Evolutionary conservation across 192 early-diverging fungal genomes (phyloP), one percentile per base, ranked within the genome.

Genomic region (Linderina pennispora): DNA sequence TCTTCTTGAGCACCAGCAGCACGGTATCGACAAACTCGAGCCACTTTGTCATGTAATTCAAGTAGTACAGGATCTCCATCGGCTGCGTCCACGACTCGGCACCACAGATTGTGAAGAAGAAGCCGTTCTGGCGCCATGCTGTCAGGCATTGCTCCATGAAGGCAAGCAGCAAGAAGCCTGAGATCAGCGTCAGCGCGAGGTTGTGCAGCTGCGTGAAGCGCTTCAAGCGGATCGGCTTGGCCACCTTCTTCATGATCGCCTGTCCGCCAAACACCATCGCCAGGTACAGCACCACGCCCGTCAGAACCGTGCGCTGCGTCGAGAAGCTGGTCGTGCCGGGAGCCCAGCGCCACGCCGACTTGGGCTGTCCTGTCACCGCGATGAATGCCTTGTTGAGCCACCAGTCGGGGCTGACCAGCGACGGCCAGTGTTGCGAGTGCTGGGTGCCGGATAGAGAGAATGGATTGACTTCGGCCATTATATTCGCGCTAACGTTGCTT

Each of bases 11-110:
- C 1, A 90, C 85, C 23, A 91, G 72, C 60, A 96, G 90, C 33
- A 89, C 67, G 20, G 91, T 96, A 54, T 94, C 91, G 54, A 83
- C 53, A 43, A 96, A 77, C 77, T 94, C 91, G 80, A 85, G 89
- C 77, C 87, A 92, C 73, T 95, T 95, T 61, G 89, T 83, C 39
- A 92, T 77, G 59, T 93, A 94, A 73, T 94, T 94, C 53, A 94
- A 75, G 53, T 91, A 92, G 76, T 92, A 92, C 23, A 88, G 51
- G 41, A 88, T 52, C 55, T 92, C 88, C 45, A 94, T 77, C 22
- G 78, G 78, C 53, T 89, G 85, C 38, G 82, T 89, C 81, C 81
- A 89, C 52, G 79, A 83, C 53, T 78, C 66, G 15, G 71, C 48
- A 37, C 77, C 54, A 58, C 90, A 92, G 43, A 92, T 75, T 18